Evolutionary conservation across 1,284 basidiomycete genomes (phyloP).

Genomic region (Moniliella sp.): DNA sequence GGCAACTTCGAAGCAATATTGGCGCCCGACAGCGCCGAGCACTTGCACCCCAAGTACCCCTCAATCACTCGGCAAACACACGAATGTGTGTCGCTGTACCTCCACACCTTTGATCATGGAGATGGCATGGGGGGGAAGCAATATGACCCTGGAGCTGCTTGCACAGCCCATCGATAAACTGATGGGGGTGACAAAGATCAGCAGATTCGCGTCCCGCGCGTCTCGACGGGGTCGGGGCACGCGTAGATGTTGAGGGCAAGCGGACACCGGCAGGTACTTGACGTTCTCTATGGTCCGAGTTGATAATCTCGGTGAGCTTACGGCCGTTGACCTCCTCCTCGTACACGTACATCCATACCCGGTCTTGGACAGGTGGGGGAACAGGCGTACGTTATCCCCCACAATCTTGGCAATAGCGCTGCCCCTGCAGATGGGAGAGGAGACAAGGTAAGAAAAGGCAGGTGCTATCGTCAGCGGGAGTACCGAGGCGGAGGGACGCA

Average conservation of each 20-base stretch:
- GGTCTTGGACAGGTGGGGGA: slow-evolving; percentile 31
- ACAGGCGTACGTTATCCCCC: slow-evolving; percentile 36
- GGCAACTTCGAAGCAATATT: slow-evolving; percentile 41
- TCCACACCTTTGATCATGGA: slow-evolving; percentile 35
- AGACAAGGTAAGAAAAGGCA: too few relatives aligned
- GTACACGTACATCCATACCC: slow-evolving; percentile 27
- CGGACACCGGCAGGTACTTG: slow-evolving; percentile 40
- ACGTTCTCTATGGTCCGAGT: slow-evolving; percentile 40
- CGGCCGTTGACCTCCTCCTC: slow-evolving; percentile 15
- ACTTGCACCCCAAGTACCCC: slow-evolving; percentile 38
- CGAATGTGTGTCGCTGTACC: slow-evolving; percentile 37
- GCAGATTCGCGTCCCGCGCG: slow-evolving; percentile 40
- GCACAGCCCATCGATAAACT: slow-evolving; percentile 33
- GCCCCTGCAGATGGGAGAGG: slow-evolving; percentile 35
- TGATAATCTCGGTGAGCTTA: slow-evolving; percentile 40
- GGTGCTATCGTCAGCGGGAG: neutral
- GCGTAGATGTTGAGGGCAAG: slow-evolving; percentile 41
- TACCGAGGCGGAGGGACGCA: neutral
- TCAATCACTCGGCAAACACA: slow-evolving; percentile 43
- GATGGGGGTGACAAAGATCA: slow-evolving; percentile 38
- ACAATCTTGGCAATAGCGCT: slow-evolving; percentile 43
- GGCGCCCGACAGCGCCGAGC: slow-evolving; percentile 41
- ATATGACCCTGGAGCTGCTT: slow-evolving; percentile 24
- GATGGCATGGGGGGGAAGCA: slow-evolving; percentile 26
- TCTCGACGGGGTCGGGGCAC: slow-evolving; percentile 37